Evolutionary conservation across 805 yeast species (phyloP).

Genomic region (Tetrapisispora iriomotensis): DNA sequence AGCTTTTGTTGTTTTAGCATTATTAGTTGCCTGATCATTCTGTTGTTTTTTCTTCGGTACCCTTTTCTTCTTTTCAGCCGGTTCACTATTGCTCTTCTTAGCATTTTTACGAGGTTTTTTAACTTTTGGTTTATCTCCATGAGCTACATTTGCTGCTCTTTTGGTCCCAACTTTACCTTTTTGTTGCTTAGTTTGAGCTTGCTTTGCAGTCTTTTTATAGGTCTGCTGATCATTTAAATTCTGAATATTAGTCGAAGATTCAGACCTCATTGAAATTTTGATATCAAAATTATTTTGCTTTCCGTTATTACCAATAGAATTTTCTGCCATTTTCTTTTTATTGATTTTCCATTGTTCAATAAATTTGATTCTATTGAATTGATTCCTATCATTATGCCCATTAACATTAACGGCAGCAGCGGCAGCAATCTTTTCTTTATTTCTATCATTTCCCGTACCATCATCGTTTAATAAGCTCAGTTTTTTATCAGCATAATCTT

Average conservation of each 20-base stretch:
- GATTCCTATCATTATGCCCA: constrained; percentile 34
- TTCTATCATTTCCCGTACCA: constrained; percentile 23
- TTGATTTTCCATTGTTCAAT: constrained; percentile 78
- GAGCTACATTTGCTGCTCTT: background rate
- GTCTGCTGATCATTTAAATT: constrained; percentile 25
- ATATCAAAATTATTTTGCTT: constrained; percentile 23
- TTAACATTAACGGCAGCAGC: constrained; percentile 33
- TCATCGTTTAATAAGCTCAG: background rate
- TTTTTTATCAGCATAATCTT: constrained; percentile 1
- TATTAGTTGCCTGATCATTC: background rate
- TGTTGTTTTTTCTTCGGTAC: constrained; percentile 20
- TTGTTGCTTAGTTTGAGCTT: constrained; percentile 19
- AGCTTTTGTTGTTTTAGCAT: background rate
- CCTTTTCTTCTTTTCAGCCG: constrained; percentile 22
- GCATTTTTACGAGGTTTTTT: constrained; percentile 26
- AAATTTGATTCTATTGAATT: constrained; percentile 78
- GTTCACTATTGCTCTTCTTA: constrained; percentile 18
- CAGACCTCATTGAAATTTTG: constrained; percentile 27
- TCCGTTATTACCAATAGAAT: constrained; percentile 24
- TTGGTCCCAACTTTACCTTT: constrained; percentile 6
- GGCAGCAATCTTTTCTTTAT: constrained; percentile 30
- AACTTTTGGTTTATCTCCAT: constrained; percentile 19
- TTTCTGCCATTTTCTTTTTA: constrained; percentile 43
- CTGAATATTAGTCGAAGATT: constrained; percentile 24
- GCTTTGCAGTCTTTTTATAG: constrained; percentile 10